Conservation (phyloP, 139 green algal genomes). For the Coelastrella sp. region DNA sequence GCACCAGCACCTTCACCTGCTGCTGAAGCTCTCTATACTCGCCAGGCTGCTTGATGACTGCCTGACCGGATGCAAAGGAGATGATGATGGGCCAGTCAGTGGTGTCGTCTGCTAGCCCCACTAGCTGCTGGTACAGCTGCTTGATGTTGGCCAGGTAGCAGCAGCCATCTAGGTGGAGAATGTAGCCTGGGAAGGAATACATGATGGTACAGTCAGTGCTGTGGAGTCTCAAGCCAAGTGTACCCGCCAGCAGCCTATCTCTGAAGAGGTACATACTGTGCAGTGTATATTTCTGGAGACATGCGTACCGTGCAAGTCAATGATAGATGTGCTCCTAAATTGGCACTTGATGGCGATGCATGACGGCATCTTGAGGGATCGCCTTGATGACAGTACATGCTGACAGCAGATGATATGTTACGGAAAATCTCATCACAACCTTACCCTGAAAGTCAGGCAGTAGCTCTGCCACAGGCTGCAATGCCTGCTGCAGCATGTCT, state of each 20-base stretch:
- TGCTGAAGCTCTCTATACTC: conserved; percentile 12
- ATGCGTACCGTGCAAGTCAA: too few relatives aligned
- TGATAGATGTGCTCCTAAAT: too few relatives aligned
- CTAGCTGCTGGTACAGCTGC: neutral
- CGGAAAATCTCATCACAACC: neutral
- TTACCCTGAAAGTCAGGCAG: conserved; percentile 23
- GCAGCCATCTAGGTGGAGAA: conserved; percentile 59
- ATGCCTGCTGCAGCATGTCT: neutral
- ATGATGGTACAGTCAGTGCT: too few relatives aligned
- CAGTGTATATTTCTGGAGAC: too few relatives aligned
- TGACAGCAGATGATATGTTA: too few relatives aligned
- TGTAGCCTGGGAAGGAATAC: conserved; percentile 51
- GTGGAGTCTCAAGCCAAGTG: too few relatives aligned
- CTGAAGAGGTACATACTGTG: too few relatives aligned
- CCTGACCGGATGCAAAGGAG: neutral
- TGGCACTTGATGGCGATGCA: too few relatives aligned
- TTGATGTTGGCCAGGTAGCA: conserved; percentile 51
- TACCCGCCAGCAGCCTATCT: too few relatives aligned
- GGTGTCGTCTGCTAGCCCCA: neutral
- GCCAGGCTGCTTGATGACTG: neutral
- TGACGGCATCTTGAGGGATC: too few relatives aligned
- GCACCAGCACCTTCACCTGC: neutral
- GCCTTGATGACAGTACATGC: neutral
- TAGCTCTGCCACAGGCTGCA: conserved; percentile 29
- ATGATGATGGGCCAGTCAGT: neutral